Conservation (phyloP, 139 green algal species). For the Chlorokybus atmophyticus region DNA sequence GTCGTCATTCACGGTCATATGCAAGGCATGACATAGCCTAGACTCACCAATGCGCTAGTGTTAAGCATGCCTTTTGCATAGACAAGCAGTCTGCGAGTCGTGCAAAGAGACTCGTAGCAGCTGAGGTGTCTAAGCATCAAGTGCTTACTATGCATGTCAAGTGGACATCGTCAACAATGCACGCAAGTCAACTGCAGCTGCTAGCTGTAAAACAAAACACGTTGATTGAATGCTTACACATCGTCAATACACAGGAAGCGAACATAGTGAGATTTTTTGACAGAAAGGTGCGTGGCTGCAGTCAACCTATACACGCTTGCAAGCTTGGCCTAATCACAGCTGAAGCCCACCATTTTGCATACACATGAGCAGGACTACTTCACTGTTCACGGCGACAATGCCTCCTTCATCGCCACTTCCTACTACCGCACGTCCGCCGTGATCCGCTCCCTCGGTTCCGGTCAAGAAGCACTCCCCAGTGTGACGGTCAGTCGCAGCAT, state of each 20-base stretch:
- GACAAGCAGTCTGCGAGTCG: neutral
- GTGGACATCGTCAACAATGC: neutral
- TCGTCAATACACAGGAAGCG: conserved; percentile 2
- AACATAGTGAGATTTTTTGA: conserved; percentile 20
- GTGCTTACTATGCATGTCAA: neutral
- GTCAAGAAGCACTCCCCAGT: conserved; percentile 22
- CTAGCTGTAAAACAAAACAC: neutral
- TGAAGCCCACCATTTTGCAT: neutral
- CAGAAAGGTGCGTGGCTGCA: conserved; percentile 6
- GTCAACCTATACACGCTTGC: neutral
- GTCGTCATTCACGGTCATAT: no score
- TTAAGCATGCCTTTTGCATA: conserved; percentile 5
- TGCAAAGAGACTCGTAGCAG: neutral
- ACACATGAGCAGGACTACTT: conserved; percentile 41
- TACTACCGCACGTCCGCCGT: conserved; percentile 62
- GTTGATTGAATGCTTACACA: neutral
- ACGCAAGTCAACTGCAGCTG: neutral
- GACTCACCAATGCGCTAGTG: neutral
- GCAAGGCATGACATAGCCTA: no score
- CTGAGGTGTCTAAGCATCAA: conserved; percentile 2
- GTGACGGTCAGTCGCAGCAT: conserved; percentile 58
- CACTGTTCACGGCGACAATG: conserved; percentile 66
- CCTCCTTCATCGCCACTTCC: conserved; percentile 49
- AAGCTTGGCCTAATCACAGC: neutral
- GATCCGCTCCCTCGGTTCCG: neutral